Conservation (phyloP, 805 yeast species). For the Ogataea siamensis region DNA sequence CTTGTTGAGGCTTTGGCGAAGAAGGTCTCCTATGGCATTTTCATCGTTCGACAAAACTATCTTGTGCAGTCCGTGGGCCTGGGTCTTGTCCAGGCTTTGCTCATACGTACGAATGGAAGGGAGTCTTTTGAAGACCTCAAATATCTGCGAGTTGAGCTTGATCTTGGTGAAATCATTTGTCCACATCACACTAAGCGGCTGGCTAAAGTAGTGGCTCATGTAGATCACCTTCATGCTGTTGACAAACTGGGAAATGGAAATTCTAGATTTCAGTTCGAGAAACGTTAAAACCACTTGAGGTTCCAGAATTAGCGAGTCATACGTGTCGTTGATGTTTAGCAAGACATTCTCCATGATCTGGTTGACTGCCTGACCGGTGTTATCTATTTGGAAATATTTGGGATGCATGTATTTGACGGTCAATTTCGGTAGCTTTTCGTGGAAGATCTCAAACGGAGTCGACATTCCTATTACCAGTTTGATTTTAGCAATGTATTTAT, state of each 20-base stretch:
- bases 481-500: slow-evolving; percentile 14
- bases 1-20: slow-evolving; percentile 26
- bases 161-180: slow-evolving; percentile 29
- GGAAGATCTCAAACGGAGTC: slow-evolving; percentile 35
- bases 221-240: slow-evolving; percentile 33
- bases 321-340: slow-evolving; percentile 32
- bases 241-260: slow-evolving; percentile 32
- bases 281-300: slow-evolving; percentile 31
- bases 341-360: slow-evolving; percentile 33
- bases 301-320: slow-evolving; percentile 34
- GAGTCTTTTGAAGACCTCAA: slow-evolving; percentile 28
- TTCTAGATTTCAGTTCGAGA: slow-evolving; percentile 24
- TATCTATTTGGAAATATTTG: slow-evolving; percentile 30
- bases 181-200: slow-evolving; percentile 36
- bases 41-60: slow-evolving; percentile 24
- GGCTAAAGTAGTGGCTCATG: slow-evolving; percentile 35
- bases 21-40: slow-evolving; percentile 21
- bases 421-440: slow-evolving; percentile 33
- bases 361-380: slow-evolving; percentile 32
- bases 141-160: slow-evolving; percentile 23
- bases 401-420: slow-evolving; percentile 25
- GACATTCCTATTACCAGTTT: slow-evolving; percentile 34
- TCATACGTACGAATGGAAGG: slow-evolving; percentile 29
- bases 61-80: slow-evolving; percentile 19
- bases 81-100: slow-evolving; percentile 9